Evolutionary conservation across 768 basidiomycete species (phyloP), one percentile per base, ranked within the genome.

Genomic region (Leccinum ochraceum): DNA sequence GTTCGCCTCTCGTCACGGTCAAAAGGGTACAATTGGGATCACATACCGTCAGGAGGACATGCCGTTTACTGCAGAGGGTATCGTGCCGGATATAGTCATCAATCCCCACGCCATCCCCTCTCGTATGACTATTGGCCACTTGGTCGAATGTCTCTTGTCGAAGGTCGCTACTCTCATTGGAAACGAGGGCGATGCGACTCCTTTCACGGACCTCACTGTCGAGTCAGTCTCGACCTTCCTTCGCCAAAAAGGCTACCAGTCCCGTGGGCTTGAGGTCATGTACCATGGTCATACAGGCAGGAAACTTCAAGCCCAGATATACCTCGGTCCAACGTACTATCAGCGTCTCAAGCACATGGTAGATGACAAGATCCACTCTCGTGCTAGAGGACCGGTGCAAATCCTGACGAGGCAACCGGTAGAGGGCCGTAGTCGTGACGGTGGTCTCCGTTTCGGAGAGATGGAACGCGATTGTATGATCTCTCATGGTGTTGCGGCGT

Each of bases 381-480:
- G 97, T 58, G 97, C 97, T 20, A 78, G 97, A 75, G 97, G 97
- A 14, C 97, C 97, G 5, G 93, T 99, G 9, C 97, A 99, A 74
- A 99, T 98, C 68, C 76, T 99, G 68, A 99, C 96, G 34, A 80
- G 97, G 53, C 97, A 99, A 71, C 97, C 97, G 13, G 97, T 99
- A 16, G 97, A 99, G 73, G 97, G 97, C 84, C 85, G 97, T 76
- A 94, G 92, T 84, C 86, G 97, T 78, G 97, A 98, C 71, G 97
- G 97, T 81, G 97, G 97, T 75, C 78, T 99, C 64, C 94, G 97
- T 70, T 99, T 99, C 81, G 97, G 97, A 82, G 97, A 99, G 83
- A 99, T 99, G 97, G 97, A 99, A 73, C 92, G 94, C 74, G 96
- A 98, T 85, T 98, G 97, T 75, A 99, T 99, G 97, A 96, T 99